A percentile compares a stretch with the other conserved stretches of the same genome.
phyloP scores from a whole-genome alignment of 1,284 basidiomycete genomes.

The Apiotrichum akiyoshidainum region DNA sequence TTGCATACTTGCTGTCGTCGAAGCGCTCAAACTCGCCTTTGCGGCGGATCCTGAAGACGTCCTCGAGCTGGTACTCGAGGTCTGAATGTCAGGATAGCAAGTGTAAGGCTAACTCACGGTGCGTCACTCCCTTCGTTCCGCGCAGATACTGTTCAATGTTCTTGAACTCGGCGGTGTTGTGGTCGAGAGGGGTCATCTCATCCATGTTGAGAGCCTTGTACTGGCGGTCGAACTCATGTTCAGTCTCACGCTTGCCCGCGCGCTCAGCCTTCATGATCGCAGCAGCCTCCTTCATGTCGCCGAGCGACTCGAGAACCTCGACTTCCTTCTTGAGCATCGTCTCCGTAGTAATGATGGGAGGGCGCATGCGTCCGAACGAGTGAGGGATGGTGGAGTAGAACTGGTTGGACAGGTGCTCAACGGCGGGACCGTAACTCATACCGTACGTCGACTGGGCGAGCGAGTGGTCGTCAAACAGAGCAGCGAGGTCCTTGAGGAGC shows the following conservation, averaged over 20 bases:
- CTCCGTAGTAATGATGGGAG: constrained; percentile 54
- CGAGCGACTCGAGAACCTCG: constrained; percentile 63
- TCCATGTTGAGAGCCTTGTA: constrained; percentile 59
- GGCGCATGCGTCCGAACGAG: constrained; percentile 58
- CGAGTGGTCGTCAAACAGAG: constrained; percentile 55
- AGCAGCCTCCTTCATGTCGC: constrained; percentile 59
- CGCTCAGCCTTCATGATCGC: constrained; percentile 57
- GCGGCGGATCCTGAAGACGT: constrained; percentile 61
- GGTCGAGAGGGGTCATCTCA: constrained; percentile 57
- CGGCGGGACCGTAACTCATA: constrained; percentile 39
- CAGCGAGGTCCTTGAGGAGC: constrained; percentile 54
- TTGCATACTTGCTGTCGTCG: constrained; percentile 55
- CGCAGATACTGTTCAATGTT: constrained; percentile 56
- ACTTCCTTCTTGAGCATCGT: constrained; percentile 58
- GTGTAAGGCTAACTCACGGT: neutral
- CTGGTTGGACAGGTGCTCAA: constrained; percentile 55
- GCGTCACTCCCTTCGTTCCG: constrained; percentile 56
- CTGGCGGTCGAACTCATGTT: constrained; percentile 61
- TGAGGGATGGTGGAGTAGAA: constrained; percentile 60
- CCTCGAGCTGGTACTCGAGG: constrained; percentile 53
- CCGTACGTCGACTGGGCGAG: constrained; percentile 41
- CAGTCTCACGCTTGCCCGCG: constrained; percentile 52
- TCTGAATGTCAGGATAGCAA: neutral
- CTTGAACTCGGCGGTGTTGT: constrained; percentile 55
- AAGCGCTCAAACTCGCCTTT: constrained; percentile 57